Conservation (phyloP, 768 basidiomycete genomes). For the Amanita pseudoporphyria region DNA sequence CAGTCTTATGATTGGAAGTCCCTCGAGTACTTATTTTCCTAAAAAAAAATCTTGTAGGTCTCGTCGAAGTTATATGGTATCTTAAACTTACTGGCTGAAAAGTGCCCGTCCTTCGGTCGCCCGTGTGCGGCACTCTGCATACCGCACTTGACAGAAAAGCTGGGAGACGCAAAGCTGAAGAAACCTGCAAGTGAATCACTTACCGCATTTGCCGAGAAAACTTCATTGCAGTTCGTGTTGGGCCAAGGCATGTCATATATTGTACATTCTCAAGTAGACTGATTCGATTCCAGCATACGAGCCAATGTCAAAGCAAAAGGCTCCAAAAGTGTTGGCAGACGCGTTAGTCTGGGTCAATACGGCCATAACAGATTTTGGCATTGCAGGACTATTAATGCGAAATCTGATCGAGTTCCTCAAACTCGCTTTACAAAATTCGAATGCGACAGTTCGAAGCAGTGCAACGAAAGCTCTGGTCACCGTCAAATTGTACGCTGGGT, state of each 20-base stretch:
- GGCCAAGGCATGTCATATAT: conserved; percentile 58
- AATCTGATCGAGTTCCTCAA: conserved; percentile 89
- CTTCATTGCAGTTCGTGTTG: conserved; percentile 89
- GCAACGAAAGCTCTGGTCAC: conserved; percentile 92
- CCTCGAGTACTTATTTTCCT: conserved; percentile 1
- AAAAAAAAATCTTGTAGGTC: conserved; percentile 61
- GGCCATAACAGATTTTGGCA: conserved; percentile 84
- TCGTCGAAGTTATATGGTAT: conserved; percentile 83
- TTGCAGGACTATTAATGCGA: conserved; percentile 74
- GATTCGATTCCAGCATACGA: conserved; percentile 63
- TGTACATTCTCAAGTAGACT: background rate
- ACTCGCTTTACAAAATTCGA: conserved; percentile 79
- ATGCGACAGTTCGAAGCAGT: conserved; percentile 85
- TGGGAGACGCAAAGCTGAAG: conserved; percentile 95
- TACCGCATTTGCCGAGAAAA: conserved; percentile 80
- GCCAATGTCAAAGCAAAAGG: conserved; percentile 89
- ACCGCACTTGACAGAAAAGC: conserved; percentile 81
- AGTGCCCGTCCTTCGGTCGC: conserved; percentile 75
- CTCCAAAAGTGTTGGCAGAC: conserved; percentile 93
- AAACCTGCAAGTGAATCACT: conserved; percentile 91
- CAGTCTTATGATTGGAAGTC: conserved; percentile 9
- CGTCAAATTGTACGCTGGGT: conserved; percentile 83
- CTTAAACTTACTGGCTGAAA: conserved; percentile 61
- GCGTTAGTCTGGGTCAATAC: conserved; percentile 83
- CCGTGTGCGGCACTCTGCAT: conserved; percentile 78